Evolutionary conservation across 2,329 filamentous ascomycete genomes (phyloP).

Genomic region (Colletotrichum sp.): DNA sequence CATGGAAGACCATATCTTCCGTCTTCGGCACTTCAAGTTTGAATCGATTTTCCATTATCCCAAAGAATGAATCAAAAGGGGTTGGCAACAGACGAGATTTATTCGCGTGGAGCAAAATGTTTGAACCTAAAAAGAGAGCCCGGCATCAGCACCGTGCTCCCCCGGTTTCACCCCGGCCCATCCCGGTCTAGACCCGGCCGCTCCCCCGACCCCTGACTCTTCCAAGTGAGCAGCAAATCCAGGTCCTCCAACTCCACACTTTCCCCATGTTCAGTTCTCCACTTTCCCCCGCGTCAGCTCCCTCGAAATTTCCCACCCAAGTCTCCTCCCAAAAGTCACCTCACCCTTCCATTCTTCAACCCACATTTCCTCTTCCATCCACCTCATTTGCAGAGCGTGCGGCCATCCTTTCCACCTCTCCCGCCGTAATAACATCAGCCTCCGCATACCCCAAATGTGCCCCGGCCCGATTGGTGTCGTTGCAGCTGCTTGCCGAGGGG

Average conservation of each 20-base stretch:
- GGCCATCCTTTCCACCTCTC: not conserved
- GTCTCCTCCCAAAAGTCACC: not conserved
- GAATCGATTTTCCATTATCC: not conserved
- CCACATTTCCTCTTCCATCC: not conserved
- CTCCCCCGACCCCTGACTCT: not conserved
- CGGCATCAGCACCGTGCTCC: not conserved
- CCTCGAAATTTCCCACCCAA: not conserved
- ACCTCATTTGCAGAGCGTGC: not conserved
- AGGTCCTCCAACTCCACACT: not conserved
- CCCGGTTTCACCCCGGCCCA: not conserved
- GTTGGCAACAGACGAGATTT: not conserved
- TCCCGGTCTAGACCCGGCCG: not conserved
- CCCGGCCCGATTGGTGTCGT: not conserved
- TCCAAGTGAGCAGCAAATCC: not conserved
- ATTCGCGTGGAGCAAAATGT: fast-evolving
- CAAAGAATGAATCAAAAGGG: no score
- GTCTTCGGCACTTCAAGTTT: not conserved
- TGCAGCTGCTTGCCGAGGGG: not conserved
- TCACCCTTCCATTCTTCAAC: not conserved
- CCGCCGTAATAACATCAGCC: not conserved
- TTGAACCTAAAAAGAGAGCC: not conserved
- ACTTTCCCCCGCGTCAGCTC: not conserved
- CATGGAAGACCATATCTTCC: not conserved
- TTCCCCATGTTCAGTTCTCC: not conserved
- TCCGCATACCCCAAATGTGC: slow-evolving; percentile 6